Percentiles rank a stretch among this genome's conserved stretches.
phyloP scores from a whole-genome alignment of 352 stramenopile species.

The Thraustochytrium aureum region DNA sequence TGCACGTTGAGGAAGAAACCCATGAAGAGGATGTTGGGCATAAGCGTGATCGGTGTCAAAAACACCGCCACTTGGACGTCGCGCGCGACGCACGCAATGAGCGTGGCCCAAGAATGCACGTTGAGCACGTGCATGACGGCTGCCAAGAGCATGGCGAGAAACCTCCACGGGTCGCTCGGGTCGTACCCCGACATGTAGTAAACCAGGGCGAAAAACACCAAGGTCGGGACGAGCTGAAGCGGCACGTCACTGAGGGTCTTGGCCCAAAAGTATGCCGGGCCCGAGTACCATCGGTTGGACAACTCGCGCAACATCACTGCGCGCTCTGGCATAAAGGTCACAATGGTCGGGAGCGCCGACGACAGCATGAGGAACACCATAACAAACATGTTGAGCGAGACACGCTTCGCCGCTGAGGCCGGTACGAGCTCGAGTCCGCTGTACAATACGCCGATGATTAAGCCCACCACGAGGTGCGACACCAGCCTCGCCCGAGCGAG shows the following conservation, averaged over 20 bases:
- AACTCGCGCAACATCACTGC: conserved; percentile 17
- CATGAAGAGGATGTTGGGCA: conserved; percentile 20
- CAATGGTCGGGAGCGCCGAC: conserved; percentile 11
- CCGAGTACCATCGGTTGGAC: conserved; percentile 21
- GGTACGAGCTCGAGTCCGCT: neutral
- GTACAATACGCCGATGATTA: conserved; percentile 16
- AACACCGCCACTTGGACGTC: neutral
- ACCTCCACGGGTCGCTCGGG: neutral
- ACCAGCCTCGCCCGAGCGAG: conserved; percentile 5
- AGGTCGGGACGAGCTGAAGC: conserved; percentile 4
- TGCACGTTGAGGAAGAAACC: conserved; percentile 14
- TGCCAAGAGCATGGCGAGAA: neutral
- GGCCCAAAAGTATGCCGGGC: neutral
- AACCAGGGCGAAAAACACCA: conserved; percentile 21
- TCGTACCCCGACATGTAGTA: conserved; percentile 25
- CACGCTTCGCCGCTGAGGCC: neutral
- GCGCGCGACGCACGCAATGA: conserved; percentile 8
- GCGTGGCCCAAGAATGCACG: conserved; percentile 22
- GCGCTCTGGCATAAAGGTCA: conserved; percentile 32
- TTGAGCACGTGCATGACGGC: neutral
- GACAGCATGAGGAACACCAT: conserved; percentile 23
- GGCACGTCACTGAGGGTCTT: conserved; percentile 13
- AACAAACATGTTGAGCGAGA: conserved; percentile 11
- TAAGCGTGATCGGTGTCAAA: conserved; percentile 25
- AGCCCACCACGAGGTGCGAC: neutral